Base-by-base conservation (phyloP, 108 stramenopile genomes). In the Bacterosira constricta region DNA sequence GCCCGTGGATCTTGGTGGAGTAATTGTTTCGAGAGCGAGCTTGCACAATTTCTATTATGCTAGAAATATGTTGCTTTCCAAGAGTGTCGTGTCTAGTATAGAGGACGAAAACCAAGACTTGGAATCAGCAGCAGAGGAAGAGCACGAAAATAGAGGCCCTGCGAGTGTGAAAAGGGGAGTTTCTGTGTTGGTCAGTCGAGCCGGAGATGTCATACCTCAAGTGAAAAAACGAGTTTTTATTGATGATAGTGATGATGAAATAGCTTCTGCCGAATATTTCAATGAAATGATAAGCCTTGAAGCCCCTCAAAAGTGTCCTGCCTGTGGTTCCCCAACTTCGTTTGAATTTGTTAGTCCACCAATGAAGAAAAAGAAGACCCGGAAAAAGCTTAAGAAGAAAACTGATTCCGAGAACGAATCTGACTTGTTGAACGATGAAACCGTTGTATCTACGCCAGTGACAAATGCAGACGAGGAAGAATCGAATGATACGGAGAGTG, bases 131-230 rank as follows among this genome's bases (percentile, higher is more conserved):
- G 34, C n/a, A 1, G 1, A 13, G 3, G 60, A 23, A 27, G 18
- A 61, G 21, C 2, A 21, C 8, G 20, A 4, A 2, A 26, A 52
- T 41, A 12, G n/a, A 4, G 17, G 47, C 8, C 45, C 20, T 31
- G 27, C 10, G 27, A 2, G 37, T 34, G 75, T 91, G 26, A 60
- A 71, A 18, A 41, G 41, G 20, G 94, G 90, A 25, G 74, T 85
- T 1, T 56, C 63, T 8, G 88, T 96, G n/a, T 25, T 91, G 66
- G 82, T 96, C 12, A 76, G 88, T 34, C 71, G 96, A 60, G 92
- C 96, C 0, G 96, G 96, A 11, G 92, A 96, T 82, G 96, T 96
- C 17, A 96, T 96, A 52, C 96, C 96, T 8, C 91, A 96, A 66
- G 88, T 93, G 0, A 75, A 90, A 20, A 80, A 77, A 58, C 71